Evolutionary conservation across 2,329 filamentous ascomycete genomes (phyloP), one percentile per base, ranked within the genome.

Genomic region (Laburnicola sp.): DNA sequence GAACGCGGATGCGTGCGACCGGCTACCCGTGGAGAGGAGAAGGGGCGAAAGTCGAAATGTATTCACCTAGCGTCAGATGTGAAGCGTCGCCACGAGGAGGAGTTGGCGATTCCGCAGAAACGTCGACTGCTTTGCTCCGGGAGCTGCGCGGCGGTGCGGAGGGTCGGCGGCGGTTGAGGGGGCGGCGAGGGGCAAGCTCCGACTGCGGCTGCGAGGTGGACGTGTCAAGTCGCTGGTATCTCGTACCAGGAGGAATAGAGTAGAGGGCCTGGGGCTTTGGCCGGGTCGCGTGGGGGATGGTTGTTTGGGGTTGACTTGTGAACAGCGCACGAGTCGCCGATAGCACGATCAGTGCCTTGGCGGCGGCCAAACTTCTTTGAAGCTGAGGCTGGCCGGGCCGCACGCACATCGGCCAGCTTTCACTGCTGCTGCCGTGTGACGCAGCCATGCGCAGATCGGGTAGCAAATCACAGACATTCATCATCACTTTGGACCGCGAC

Each of bases 51-150:
- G 62, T 51, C 48, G 59, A 59, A 59, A 60, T 44, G 57, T 67
- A 71, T 60, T 63, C 68, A 75, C 72, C 72, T 75, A 66, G 38
- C 51, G 67, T 74, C 70, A 74, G 65, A 65, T 64, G 50, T 62
- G 66, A 64, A 60, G 63, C 60, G 59, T 69, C 68, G 71, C 72
- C 72, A 74, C 72, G 66, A 59, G 56, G 57, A 53, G 52, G 36
- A 70, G 68, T 71, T 45, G 60, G 70, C 72, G 72, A 71, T 74
- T 74, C 72, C 69, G 70, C 66, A 68, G 70, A 71, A 63, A 64
- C 60, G 69, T 65, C 58, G 57, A 65, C 62, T 65, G 64, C 62
- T 30, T 58, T 51, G 60, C 58, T 62, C 55, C 48, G 57, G 55
- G 59, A 59, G 57, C 54, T 62, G 60, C 61, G 69, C 67, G 66